Evolutionary conservation across 1,284 basidiomycete genomes (phyloP), one percentile per base, ranked within the genome.

Genomic region (Ceratobasidium theobromae): DNA sequence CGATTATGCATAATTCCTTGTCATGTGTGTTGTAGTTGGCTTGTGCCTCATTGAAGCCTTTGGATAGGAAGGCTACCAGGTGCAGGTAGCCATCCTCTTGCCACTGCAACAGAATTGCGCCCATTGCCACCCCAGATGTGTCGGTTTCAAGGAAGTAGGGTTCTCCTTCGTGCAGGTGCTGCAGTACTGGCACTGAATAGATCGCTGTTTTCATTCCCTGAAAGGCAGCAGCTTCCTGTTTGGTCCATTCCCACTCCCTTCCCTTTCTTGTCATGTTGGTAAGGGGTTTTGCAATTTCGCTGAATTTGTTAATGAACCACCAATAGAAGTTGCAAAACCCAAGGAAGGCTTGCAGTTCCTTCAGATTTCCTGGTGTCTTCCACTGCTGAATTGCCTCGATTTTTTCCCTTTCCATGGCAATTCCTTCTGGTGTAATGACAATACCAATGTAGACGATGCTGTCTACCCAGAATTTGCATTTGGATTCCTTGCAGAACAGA

Each of bases 311-410:
- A 35, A 78, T 73, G 69, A 77, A 77, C n/a, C 71, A 54, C 0
- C 73, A 55, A 60, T 77, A 78, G 62, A 73, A 76, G 66, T 74
- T 73, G 3, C 71, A 71, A 25, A 78, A 71, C 8, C 76, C 76
- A 0, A 77, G 52, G 69, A 77, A 77, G 4, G 43, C 33, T 53
- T 72, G 72, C 21, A 38, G 9, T 38, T 38, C 35, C 35, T 38
- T 38, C 8, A 38, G 9, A 8, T 16, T 38, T 8, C 9, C 8
- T 38, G 35, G 35, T 8, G 35, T 38, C 16, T 8, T 8, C 35
- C 35, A 38, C 16, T 38, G 9, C 35, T 38, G 35, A 38, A 38
- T 16, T 8, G n/a, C n/a, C n/a, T n/a, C n/a, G n/a, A n/a, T n/a
- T n/a, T n/a, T n/a, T n/a, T n/a, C n/a, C n/a, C n/a, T n/a, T n/a